Percentiles rank a stretch among this genome's conserved stretches.
These are phyloP conservation scores for Populus tremula DNA, from an alignment of 345 rosid species.

Conservation along the genomic window DNA sequence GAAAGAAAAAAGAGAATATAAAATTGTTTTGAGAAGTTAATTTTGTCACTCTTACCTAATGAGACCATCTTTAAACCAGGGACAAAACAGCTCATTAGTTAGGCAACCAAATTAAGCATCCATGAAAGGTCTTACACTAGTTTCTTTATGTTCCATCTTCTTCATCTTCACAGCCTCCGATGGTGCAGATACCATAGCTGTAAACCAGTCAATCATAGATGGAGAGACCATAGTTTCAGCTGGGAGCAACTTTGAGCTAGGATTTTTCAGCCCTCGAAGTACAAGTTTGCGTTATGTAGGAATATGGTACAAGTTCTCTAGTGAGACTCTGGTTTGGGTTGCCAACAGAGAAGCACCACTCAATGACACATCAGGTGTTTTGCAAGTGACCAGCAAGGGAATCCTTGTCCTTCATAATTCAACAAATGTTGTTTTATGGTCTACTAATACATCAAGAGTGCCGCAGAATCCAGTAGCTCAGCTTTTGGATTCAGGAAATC, in stretches of 20 bases:
- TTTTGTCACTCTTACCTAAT: not conserved
- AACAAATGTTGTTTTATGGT: conserved; percentile 9
- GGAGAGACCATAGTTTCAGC: conserved; percentile 27
- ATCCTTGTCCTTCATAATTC: conserved; percentile 1
- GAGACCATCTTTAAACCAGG: not conserved
- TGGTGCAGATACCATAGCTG: conserved; percentile 18
- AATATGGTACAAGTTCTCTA: conserved; percentile 31
- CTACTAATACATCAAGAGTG: not conserved
- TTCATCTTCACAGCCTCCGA: not conserved
- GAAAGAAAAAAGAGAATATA: not conserved
- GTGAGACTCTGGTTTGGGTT: conserved; percentile 23
- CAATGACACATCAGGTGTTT: conserved; percentile 11
- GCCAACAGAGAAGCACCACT: conserved; percentile 30
- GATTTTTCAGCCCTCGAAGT: conserved; percentile 26
- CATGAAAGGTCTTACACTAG: conserved; percentile 1
- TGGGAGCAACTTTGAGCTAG: conserved; percentile 26
- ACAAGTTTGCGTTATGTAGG: conserved; percentile 25
- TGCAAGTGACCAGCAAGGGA: conserved; percentile 16
- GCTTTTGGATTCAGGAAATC: conserved; percentile 28
- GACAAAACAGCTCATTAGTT: not conserved
- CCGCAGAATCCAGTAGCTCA: conserved; percentile 16
- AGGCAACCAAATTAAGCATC: not conserved
- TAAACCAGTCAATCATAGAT: conserved; percentile 17
- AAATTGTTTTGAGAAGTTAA: not conserved
- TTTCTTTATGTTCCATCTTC: not conserved